Evolutionary conservation across 192 early-diverging fungal species (phyloP), one percentile per base, ranked within the genome.

Genomic region (Coemansia sp.): DNA sequence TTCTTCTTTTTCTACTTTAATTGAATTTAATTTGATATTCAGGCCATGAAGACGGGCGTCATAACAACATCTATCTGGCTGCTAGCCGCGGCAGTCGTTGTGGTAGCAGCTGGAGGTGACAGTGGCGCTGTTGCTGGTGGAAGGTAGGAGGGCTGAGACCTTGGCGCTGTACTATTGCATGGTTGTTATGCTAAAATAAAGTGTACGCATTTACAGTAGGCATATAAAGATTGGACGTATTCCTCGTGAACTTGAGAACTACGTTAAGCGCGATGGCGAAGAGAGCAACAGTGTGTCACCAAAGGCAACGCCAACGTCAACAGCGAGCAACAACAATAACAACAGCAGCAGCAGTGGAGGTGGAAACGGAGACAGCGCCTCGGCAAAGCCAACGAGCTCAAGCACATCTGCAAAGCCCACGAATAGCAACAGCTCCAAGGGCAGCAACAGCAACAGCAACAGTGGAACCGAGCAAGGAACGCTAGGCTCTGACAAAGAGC

Each of bases 381-480:
- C 48, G 48, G 16, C 44, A 65, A 65, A 65, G 45, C 44, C 45
- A 31, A 50, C 66, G 29, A 35, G 65, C 56, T 39, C 56, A 45
- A 64, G 48, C 44, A 44, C 27, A 69, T 72, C 37, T 69, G 59
- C 14, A 44, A 75, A 56, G 40, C 24, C 36, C 40, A 56, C 57
- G 56, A 74, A 48, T 53, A 70, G 54, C 61, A 68, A 48, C 60
- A 70, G 61, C 70, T 59, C 42, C 51, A 72, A 31, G 65, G 65
- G 37, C 60, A 64, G 63, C 45, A 63, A 61, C 31, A 42, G 40
- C n/a, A n/a, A 62, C 35, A 17, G 53, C 13, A 42, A 11, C 54
- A 61, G 39, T 0, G 56, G 35, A 29, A 36, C 39, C n/a, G 76
- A 78, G 46, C 39, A 78, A 46, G 76, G 68, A 17, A 11, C 65